Conservation (phyloP, 306 rosid genomes). For the Corylus avellana region DNA sequence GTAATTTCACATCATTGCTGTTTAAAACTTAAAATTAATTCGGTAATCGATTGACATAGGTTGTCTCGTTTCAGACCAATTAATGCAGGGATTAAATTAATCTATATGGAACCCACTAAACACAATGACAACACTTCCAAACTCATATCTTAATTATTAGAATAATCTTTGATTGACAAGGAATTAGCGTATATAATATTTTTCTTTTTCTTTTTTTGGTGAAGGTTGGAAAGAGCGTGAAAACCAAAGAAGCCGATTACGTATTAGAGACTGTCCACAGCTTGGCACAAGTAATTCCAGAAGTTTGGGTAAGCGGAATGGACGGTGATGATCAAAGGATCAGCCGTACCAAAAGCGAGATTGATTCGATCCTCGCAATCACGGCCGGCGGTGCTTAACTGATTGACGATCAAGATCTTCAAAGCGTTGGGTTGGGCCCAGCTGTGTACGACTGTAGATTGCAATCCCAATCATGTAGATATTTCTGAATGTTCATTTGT, state of each 20-base stretch:
- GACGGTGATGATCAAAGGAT: constrained; percentile 37
- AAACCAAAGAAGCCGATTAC: constrained; percentile 67
- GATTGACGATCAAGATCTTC: background rate
- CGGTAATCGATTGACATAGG: background rate
- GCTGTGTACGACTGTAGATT: constrained; percentile 1
- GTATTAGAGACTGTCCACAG: constrained; percentile 48
- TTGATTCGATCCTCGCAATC: constrained; percentile 46
- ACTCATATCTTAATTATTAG: background rate
- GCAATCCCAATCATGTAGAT: background rate
- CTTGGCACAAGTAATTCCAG: constrained; percentile 52
- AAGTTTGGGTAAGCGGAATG: constrained; percentile 49
- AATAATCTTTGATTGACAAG: background rate
- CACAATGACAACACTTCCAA: background rate
- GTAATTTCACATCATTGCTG: constrained; percentile 30
- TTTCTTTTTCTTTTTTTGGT: background rate
- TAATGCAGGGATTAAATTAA: background rate
- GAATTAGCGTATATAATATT: no score
- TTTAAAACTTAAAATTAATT: no score
- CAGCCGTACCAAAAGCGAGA: constrained; percentile 49
- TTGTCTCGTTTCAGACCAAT: background rate
- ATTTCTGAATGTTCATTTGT: background rate
- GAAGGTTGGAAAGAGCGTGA: constrained; percentile 63
- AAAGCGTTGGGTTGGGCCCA: background rate
- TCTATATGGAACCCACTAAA: background rate
- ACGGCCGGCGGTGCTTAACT: constrained; percentile 64